Conservation (phyloP, 2,329 filamentous ascomycete genomes). For the Hypocreales sp. region DNA sequence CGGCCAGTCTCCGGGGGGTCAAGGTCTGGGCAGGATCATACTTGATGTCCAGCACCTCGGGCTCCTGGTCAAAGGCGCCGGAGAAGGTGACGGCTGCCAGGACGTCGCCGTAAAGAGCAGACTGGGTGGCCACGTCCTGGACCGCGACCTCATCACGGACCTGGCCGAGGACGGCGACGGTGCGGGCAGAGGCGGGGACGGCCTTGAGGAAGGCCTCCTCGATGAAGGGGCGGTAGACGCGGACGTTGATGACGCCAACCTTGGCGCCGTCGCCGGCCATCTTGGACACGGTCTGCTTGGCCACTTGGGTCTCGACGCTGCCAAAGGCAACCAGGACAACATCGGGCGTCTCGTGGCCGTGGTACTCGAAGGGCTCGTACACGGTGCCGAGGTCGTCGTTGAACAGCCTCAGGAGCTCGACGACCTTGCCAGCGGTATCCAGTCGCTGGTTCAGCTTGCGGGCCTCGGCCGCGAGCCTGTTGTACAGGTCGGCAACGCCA, state of each 20-base stretch:
- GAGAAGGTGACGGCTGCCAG: slow-evolving; percentile 73
- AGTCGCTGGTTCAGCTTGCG: slow-evolving; percentile 52
- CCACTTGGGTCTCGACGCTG: slow-evolving; percentile 75
- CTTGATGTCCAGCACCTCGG: slow-evolving; percentile 68
- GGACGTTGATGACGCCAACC: slow-evolving; percentile 80
- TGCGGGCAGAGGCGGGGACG: slow-evolving; percentile 60
- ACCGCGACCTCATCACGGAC: slow-evolving; percentile 61
- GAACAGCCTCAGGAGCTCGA: slow-evolving; percentile 55
- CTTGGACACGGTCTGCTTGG: slow-evolving; percentile 62
- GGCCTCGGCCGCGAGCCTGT: slow-evolving; percentile 45
- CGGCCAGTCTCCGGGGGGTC: slow-evolving; percentile 37
- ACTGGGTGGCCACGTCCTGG: slow-evolving; percentile 60
- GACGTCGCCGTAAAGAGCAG: slow-evolving; percentile 84
- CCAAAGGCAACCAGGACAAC: slow-evolving; percentile 85
- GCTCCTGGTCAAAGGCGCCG: slow-evolving; percentile 45
- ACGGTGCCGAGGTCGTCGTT: slow-evolving; percentile 89
- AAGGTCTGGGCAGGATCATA: slow-evolving; percentile 55
- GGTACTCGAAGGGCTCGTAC: slow-evolving; percentile 88
- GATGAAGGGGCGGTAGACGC: slow-evolving; percentile 86
- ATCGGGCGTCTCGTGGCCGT: slow-evolving; percentile 65
- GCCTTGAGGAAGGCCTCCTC: slow-evolving; percentile 83
- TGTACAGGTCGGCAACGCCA: slow-evolving; percentile 54
- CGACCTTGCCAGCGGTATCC: slow-evolving; percentile 56
- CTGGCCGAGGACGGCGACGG: slow-evolving; percentile 77
- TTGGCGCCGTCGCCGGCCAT: slow-evolving; percentile 59